Percentiles rank a stretch among this genome's conserved stretches.
phyloP scores from a whole-genome alignment of 1,284 basidiomycete genomes.

The Abortiporus biennis region DNA sequence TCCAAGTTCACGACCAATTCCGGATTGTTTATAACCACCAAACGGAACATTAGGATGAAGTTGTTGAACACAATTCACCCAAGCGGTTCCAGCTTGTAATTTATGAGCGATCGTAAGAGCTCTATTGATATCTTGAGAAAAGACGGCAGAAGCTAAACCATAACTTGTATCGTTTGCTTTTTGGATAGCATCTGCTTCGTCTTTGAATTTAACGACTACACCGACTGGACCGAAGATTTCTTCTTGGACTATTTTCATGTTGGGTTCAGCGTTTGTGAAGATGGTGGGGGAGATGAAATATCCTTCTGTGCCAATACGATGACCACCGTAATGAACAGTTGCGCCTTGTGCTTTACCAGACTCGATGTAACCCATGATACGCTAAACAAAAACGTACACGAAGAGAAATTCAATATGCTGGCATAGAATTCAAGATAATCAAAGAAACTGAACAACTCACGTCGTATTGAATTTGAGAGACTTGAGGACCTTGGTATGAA shows the following conservation, averaged over 20 bases:
- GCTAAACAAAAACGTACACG: slow-evolving; percentile 29
- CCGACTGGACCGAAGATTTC: slow-evolving; percentile 90
- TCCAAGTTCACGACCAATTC: slow-evolving; percentile 81
- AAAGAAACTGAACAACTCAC: slow-evolving; percentile 31
- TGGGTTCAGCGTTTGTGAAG: slow-evolving; percentile 72
- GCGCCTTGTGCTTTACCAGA: slow-evolving; percentile 83
- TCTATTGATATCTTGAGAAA: slow-evolving; percentile 73
- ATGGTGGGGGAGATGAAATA: slow-evolving; percentile 83
- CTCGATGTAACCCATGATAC: slow-evolving; percentile 87
- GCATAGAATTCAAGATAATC: background rate
- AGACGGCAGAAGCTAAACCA: slow-evolving; percentile 79
- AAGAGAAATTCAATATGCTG: too few species aligned
- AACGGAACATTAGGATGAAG: slow-evolving; percentile 71
- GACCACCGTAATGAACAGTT: slow-evolving; percentile 74
- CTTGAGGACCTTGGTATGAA: slow-evolving; percentile 83
- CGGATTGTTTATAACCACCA: slow-evolving; percentile 85
- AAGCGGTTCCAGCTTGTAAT: slow-evolving; percentile 81
- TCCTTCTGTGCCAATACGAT: slow-evolving; percentile 66
- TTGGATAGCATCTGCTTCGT: slow-evolving; percentile 57
- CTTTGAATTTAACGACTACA: slow-evolving; percentile 68
- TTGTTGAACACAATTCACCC: slow-evolving; percentile 75
- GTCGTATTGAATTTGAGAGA: slow-evolving; percentile 65
- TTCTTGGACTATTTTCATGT: slow-evolving; percentile 87
- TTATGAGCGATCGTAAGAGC: slow-evolving; percentile 72
- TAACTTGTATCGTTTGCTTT: slow-evolving; percentile 85